Conservation (phyloP, 768 basidiomycete genomes). For the Sarcodon sp. region DNA sequence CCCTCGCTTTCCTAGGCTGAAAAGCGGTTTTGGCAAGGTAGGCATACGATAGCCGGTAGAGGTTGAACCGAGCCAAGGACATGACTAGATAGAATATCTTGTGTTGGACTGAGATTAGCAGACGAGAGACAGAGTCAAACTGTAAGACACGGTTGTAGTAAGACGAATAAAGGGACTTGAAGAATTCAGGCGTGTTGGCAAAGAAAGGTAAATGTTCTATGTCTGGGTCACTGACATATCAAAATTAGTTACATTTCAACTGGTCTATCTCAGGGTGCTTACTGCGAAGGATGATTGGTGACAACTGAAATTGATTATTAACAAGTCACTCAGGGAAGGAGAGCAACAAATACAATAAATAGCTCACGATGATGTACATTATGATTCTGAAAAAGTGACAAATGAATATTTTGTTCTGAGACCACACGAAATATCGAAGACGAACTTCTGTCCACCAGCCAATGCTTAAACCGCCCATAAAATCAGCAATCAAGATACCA, state of each 20-base stretch:
- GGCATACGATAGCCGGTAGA: conserved; percentile 78
- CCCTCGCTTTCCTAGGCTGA: conserved; percentile 48
- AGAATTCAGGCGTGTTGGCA: conserved; percentile 82
- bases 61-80: conserved; percentile 87
- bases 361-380: conserved; percentile 88
- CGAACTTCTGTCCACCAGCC: conserved; percentile 98
- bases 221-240: conserved; percentile 53
- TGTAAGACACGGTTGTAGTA: conserved; percentile 85
- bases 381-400: conserved; percentile 49
- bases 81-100: conserved; percentile 88
- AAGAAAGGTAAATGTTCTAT: conserved; percentile 90
- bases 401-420: background rate
- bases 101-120: conserved; percentile 72
- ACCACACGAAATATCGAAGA: conserved; percentile 1
- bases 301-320: conserved; percentile 44
- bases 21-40: conserved; percentile 58
- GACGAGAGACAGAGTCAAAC: conserved; percentile 57
- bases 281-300: conserved; percentile 96
- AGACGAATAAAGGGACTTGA: conserved; percentile 79
- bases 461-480: conserved; percentile 84
- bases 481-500: conserved; percentile 71
- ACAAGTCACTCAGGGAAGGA: conserved; percentile 4
- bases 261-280: conserved; percentile 13
- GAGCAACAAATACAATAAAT: background rate
- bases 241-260: conserved; percentile 4